A percentile compares a stretch with the other conserved stretches of the same genome.
Evolutionary conservation across 1,284 basidiomycete genomes (phyloP).

Genomic region (Ceratobasidium papillatum): DNA sequence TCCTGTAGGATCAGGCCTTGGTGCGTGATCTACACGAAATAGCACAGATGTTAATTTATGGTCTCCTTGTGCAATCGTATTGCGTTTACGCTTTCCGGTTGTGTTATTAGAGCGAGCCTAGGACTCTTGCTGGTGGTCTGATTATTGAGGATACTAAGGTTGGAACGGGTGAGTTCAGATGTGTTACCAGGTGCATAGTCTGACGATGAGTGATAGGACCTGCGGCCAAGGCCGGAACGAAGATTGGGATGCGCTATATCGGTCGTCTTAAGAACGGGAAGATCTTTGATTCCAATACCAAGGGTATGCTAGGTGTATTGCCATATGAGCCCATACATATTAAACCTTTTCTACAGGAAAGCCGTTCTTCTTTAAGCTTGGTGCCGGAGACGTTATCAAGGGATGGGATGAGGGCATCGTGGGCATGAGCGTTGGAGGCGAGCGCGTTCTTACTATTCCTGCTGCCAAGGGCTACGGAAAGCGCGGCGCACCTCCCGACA

Average conservation of each 20-base stretch:
- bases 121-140: slow-evolving; percentile 74
- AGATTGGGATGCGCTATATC: slow-evolving; percentile 87
- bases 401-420: slow-evolving; percentile 93
- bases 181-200: background rate
- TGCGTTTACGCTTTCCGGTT: slow-evolving; percentile 45
- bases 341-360: slow-evolving; percentile 2
- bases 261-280: slow-evolving; percentile 89
- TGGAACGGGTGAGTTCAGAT: slow-evolving; percentile 62
- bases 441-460: slow-evolving; percentile 84
- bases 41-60: slow-evolving; percentile 30
- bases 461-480: slow-evolving; percentile 75
- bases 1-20: slow-evolving; percentile 40
- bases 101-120: slow-evolving; percentile 48
- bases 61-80: background rate
- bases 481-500: slow-evolving; percentile 47
- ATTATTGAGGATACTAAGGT: slow-evolving; percentile 80
- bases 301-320: slow-evolving; percentile 57
- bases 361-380: slow-evolving; percentile 82
- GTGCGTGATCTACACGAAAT: slow-evolving; percentile 33
- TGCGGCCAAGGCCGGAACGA: slow-evolving; percentile 85
- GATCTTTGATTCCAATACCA: slow-evolving; percentile 88
- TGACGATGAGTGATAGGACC: slow-evolving; percentile 56
- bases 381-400: slow-evolving; percentile 91
- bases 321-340: slow-evolving; percentile 51
- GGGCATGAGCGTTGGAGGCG: slow-evolving; percentile 93